A percentile compares a stretch with the other conserved stretches of the same genome.
phyloP scores from a whole-genome alignment of 805 yeast genomes.

The Maudiozyma barnettii region DNA sequence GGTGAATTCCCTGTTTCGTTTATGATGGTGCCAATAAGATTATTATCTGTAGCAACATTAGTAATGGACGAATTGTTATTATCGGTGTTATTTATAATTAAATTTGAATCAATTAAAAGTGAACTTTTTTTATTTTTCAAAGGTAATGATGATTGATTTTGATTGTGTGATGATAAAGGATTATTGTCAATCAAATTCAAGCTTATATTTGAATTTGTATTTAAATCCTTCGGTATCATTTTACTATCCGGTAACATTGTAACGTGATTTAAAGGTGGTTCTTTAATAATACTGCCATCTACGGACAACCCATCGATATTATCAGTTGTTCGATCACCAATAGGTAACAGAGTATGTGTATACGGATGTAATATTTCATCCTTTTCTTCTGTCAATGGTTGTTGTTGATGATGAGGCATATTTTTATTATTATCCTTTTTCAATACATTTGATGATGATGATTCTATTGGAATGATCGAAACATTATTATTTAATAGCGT shows the following conservation, averaged over 20 bases:
- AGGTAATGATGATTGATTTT: constrained; percentile 15
- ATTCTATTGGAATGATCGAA: neutral
- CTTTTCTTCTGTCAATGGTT: too few species aligned
- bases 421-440: neutral
- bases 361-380: too few species aligned
- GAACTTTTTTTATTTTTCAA: constrained; percentile 32
- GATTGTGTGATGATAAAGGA: constrained; percentile 22
- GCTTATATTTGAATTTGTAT: neutral
- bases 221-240: neutral
- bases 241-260: neutral
- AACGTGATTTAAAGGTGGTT: neutral
- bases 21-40: neutral
- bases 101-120: constrained; percentile 18
- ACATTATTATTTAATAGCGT: constrained; percentile 11
- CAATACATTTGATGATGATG: too few species aligned
- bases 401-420: too few species aligned
- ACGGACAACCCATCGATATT: neutral
- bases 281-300: neutral
- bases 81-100: neutral
- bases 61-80: too few species aligned
- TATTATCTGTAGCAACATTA: neutral
- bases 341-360: neutral
- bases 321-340: neutral
- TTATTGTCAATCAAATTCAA: constrained; percentile 17
- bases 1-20: neutral